Base-by-base conservation (phyloP, 257 asterid genomes). In the Nicotiana otophora region DNA sequence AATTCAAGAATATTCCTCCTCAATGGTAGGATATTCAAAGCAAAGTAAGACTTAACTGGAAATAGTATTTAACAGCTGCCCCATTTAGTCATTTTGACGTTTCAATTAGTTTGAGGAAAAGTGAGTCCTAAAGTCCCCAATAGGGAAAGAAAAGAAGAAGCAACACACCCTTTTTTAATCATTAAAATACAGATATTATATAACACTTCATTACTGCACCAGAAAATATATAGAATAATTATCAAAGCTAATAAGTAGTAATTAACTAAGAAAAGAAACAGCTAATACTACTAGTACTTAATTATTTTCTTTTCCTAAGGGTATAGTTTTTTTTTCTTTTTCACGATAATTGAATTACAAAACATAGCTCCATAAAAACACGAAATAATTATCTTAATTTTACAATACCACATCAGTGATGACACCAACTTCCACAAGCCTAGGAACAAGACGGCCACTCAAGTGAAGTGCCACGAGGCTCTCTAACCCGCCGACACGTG, bases 391-490 rank as follows among this genome's bases (percentile, higher is more conserved):
- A 17, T 20, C n/a, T 19, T 17, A 87, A 65, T 57, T 80, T 85
- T 80, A 93, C 86, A 68, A 79, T 85, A 62, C 91, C 89, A 84
- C 75, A 82, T 89, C 86, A 48, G 81, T 62, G 1, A 94, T 88
- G 58, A 90, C 99, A 67, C 99, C 99, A 75, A 90, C 95, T 89
- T 94, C 92, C 81, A 88, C 90, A 78, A 95, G 98, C 91, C 84
- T 92, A 33, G 98, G 99, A 84, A 92, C 98, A 14, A 95, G 98
- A 51, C 86, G 87, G 78, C 94, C 93, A 28, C 99, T 92, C 83
- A 95, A 70, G 89, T 95, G 99, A 72, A 94, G 84, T 31, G 92
- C 98, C 69, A 94, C 94, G 8, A 94, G 91, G 76, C 93, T 94
- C 85, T 92, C 98, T 16, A 94, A 84, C 7, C 97, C 98, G 14